Evolutionary conservation across 371 early-diverging fungal species (phyloP).

Genomic region (Haplosporangium sp.): DNA sequence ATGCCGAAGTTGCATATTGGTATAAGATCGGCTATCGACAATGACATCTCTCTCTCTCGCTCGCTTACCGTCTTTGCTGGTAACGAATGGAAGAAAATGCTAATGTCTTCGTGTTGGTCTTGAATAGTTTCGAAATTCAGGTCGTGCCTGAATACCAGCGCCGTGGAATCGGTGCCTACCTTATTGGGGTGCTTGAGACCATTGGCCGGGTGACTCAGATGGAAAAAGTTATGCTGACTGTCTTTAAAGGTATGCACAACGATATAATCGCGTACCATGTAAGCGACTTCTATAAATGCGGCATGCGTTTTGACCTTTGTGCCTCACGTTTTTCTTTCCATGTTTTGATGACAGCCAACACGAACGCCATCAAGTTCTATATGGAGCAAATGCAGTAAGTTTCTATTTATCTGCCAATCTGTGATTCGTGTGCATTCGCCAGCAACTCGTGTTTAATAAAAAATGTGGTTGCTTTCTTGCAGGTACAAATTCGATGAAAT

Average conservation of each 20-base stretch:
- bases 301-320: too few species aligned
- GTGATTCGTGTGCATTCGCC: neutral
- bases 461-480: too few species aligned
- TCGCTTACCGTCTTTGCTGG: too few species aligned
- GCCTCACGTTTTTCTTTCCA: too few species aligned
- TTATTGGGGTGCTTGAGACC: constrained; percentile 60
- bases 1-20: constrained; percentile 69
- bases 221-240: constrained; percentile 76
- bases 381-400: constrained; percentile 64
- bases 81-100: too few species aligned
- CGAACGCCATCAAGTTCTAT: constrained; percentile 67
- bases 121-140: constrained; percentile 61
- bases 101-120: too few species aligned
- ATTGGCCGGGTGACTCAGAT: constrained; percentile 64
- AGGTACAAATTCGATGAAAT: constrained; percentile 71
- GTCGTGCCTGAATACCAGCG: constrained; percentile 56
- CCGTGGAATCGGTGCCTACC: constrained; percentile 64
- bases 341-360: constrained; percentile 65
- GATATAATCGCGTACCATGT: too few species aligned
- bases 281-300: too few species aligned
- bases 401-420: neutral
- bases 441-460: too few species aligned
- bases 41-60: too few species aligned
- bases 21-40: too few species aligned
- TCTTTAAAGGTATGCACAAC: constrained; percentile 64